Evolutionary conservation across 2,329 filamentous ascomycete genomes (phyloP), one percentile per base, ranked within the genome.

Genomic region (Apiospora pterosperma): DNA sequence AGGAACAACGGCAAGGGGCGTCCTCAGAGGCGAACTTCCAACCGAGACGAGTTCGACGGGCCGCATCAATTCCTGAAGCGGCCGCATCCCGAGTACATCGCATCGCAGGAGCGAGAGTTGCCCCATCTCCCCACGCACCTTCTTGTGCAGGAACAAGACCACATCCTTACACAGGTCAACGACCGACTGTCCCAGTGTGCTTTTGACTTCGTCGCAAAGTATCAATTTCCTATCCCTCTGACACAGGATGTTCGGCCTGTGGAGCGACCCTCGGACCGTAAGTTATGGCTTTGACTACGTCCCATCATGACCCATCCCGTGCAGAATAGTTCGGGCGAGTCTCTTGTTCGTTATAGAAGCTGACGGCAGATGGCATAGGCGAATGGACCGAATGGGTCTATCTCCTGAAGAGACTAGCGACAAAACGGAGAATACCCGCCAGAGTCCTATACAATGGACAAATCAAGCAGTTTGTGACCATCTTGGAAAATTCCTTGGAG

Each of bases 321-420:
- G 23, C 23, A 2, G 12, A 23, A 28, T 34, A 28, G 7, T n/a
- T 34, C 8, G 48, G 48, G 4, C 25, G 14, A n/a, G 28, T n/a
- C 48, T 12, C 41, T 19, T 55, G 16, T 55, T 31, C 1, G 4
- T 4, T 11, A 52, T 16, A 31, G 16, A 58, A 88, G 92, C 36
- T 88, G 89, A 72, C 92, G 94, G 78, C 85, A 60, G 92, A 23
- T 12, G 12, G 12, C 8, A 34, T 34, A 62, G 60, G 61, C 67
- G 92, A 96, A 77, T 96, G 92, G 92, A 95, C 92, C 58, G 92
- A 96, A 79, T 96, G 92, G 92, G 92, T 95, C 64, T 93, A 94
- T 76, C 85, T 96, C 65, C 83, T 96, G 70, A 96, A 96, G 79
- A 86, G 92, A 61, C 85, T 96, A 65, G 92, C 92, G 36, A 96